These are phyloP conservation scores for Arachnomyces sp. DNA, from an alignment of 2,329 filamentous ascomycete species.

Conservation along the genomic window DNA sequence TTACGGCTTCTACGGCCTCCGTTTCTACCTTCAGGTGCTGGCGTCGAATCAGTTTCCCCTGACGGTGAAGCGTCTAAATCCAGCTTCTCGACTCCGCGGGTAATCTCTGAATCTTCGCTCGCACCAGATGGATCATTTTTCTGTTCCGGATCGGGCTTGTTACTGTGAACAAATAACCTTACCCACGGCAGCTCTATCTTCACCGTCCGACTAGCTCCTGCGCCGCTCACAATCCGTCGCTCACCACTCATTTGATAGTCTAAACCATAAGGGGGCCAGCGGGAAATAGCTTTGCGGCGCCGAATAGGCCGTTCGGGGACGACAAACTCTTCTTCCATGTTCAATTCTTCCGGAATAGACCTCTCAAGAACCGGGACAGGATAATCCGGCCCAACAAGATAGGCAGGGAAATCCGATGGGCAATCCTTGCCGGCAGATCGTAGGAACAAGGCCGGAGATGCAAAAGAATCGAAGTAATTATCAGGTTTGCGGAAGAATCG, in stretches of 20 bases:
- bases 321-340: conserved; percentile 2
- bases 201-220: conserved; percentile 16
- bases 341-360: conserved; percentile 4
- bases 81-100: background rate
- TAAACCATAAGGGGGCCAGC: conserved; percentile 33
- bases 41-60: background rate
- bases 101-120: background rate
- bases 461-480: conserved; percentile 37
- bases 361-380: conserved; percentile 24
- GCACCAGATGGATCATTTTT: background rate
- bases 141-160: background rate
- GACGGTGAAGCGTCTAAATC: too few relatives aligned
- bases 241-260: conserved; percentile 23
- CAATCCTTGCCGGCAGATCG: conserved; percentile 34
- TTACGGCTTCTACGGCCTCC: conserved; percentile 3
- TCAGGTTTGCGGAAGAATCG: conserved; percentile 30
- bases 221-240: conserved; percentile 7
- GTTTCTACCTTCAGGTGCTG: background rate
- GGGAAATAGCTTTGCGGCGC: conserved; percentile 28
- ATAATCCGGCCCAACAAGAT: conserved; percentile 26
- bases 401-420: conserved; percentile 26
- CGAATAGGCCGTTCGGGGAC: conserved; percentile 14
- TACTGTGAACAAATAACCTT: conserved; percentile 17
- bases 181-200: conserved; percentile 28
- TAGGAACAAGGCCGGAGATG: conserved; percentile 36